phyloP scores from a whole-genome alignment of 2,329 filamentous ascomycete species.

The Ceratocystis diversiconidia region DNA sequence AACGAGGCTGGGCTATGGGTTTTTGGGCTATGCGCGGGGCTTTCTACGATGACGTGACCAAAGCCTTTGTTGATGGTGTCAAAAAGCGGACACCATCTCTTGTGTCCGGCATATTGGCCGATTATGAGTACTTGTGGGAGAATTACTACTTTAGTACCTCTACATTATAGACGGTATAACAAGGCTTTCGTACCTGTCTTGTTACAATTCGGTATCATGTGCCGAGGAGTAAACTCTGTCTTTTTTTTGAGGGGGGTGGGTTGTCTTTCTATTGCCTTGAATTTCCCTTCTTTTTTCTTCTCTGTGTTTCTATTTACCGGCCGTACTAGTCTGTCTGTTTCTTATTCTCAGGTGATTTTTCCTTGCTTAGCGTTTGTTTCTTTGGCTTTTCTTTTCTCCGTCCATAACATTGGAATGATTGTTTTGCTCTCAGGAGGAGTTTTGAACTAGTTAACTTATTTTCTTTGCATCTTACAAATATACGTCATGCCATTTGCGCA shows the following conservation, averaged over 20 bases:
- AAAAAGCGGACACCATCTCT: conserved; percentile 66
- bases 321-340: background rate
- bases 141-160: conserved; percentile 80
- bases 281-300: background rate
- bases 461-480: background rate
- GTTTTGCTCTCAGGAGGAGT: background rate
- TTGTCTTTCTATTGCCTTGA: background rate
- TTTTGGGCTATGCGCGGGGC: conserved; percentile 98
- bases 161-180: conserved; percentile 22
- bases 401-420: background rate
- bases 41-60: conserved; percentile 86
- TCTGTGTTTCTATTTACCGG: background rate
- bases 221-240: background rate
- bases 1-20: conserved; percentile 75
- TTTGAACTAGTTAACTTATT: background rate
- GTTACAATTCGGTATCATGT: too few species aligned
- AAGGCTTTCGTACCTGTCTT: background rate
- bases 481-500: background rate
- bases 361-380: background rate
- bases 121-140: conserved; percentile 97
- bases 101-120: conserved; percentile 73
- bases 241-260: background rate
- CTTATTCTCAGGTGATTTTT: background rate
- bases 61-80: conserved; percentile 56
- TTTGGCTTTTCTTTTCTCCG: background rate